Conservation (phyloP, 495 filamentous ascomycete species). For the Penicillium ochrochloron region DNA sequence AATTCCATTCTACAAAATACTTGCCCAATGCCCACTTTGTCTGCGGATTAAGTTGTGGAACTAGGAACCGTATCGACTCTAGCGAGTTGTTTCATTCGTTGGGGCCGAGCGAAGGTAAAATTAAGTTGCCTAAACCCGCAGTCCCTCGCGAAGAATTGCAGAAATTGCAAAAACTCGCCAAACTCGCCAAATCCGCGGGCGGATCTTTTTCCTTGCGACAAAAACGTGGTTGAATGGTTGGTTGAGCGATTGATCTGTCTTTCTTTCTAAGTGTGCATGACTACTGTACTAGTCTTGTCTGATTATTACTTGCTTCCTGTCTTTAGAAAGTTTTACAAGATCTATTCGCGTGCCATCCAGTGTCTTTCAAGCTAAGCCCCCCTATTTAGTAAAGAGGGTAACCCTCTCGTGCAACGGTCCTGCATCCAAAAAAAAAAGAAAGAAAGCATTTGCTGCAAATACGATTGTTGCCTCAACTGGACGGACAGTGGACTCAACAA, state of each 20-base stretch:
- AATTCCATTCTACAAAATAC: neutral
- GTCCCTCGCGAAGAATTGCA: slow-evolving; percentile 6
- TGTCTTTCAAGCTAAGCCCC: neutral
- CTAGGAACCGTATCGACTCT: neutral
- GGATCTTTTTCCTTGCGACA: neutral
- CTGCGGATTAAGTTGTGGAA: neutral
- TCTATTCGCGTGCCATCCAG: neutral
- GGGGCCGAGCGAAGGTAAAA: neutral
- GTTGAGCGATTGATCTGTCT: neutral
- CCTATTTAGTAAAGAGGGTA: neutral
- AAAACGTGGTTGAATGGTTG: slow-evolving; percentile 3
- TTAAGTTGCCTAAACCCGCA: slow-evolving; percentile 2
- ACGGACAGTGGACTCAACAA: slow-evolving; percentile 18
- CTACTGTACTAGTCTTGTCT: neutral
- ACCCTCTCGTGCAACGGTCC: neutral
- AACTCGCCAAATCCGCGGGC: too few relatives aligned
- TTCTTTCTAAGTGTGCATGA: neutral
- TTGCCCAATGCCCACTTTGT: neutral
- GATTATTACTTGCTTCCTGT: neutral
- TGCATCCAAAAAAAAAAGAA: neutral
- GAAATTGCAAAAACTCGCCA: neutral
- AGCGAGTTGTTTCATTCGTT: neutral
- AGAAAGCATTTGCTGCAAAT: slow-evolving; percentile 8
- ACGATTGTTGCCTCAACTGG: slow-evolving; percentile 21
- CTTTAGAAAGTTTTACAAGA: neutral